Conservation (phyloP, 306 rosid species). For the Carpinus fangiana region DNA sequence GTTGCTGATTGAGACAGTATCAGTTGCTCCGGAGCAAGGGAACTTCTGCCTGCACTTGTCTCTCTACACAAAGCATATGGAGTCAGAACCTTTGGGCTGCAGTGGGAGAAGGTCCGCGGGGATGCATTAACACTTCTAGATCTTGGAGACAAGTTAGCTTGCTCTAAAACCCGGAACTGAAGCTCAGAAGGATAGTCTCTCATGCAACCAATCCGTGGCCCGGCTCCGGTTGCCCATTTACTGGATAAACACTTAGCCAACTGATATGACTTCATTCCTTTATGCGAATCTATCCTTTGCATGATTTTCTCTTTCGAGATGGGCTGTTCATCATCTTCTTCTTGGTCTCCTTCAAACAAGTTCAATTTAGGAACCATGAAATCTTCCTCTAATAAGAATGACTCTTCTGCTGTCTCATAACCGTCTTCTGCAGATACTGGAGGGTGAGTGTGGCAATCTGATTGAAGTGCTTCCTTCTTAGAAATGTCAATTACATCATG, state of each 20-base stretch:
- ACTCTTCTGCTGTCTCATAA: constrained; percentile 84
- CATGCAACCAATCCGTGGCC: constrained; percentile 89
- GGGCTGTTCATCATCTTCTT: constrained; percentile 38
- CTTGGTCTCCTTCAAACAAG: constrained; percentile 56
- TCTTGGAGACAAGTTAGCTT: constrained; percentile 74
- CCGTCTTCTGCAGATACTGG: constrained; percentile 44
- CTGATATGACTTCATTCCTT: constrained; percentile 73
- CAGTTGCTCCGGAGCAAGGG: not conserved
- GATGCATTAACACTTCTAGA: constrained; percentile 26
- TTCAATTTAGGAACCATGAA: constrained; percentile 70
- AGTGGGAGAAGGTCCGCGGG: constrained; percentile 36
- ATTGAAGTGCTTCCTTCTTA: constrained; percentile 27
- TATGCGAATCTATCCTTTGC: constrained; percentile 66
- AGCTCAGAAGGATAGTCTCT: constrained; percentile 86
- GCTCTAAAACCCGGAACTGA: constrained; percentile 60
- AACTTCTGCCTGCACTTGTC: not conserved
- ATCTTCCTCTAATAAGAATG: constrained; percentile 60
- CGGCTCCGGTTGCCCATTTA: constrained; percentile 84
- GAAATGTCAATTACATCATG: constrained; percentile 21
- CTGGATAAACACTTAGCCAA: constrained; percentile 58
- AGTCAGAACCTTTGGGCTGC: constrained; percentile 29
- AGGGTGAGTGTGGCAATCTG: constrained; percentile 17
- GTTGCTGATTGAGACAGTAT: not conserved
- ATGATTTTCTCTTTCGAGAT: constrained; percentile 65
- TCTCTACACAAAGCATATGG: constrained; percentile 34